A percentile compares a stretch with the other conserved stretches of the same genome.
phyloP scores from a whole-genome alignment of 495 filamentous ascomycete genomes.

The Sabuloglossum arenarium region DNA sequence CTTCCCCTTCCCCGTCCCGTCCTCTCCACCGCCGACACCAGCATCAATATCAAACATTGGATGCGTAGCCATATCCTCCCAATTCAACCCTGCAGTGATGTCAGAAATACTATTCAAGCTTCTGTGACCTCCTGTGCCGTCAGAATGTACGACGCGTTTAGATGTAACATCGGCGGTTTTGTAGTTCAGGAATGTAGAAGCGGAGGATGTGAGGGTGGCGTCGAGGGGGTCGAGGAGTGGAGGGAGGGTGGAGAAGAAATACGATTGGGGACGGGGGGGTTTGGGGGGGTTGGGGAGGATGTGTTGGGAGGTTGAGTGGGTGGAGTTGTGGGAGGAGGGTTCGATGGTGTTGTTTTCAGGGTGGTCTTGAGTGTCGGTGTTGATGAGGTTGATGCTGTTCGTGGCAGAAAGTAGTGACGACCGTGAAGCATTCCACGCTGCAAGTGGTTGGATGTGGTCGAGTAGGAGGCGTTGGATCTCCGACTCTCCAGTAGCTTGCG shows the following conservation, averaged over 20 bases:
- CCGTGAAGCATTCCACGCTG: not conserved
- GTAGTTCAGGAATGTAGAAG: not conserved
- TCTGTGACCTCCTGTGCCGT: not conserved
- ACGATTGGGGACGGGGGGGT: not conserved
- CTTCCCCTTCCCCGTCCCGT: not conserved
- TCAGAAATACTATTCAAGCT: not conserved
- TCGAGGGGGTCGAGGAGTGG: not conserved
- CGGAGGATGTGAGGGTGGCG: not conserved
- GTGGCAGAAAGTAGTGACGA: not conserved
- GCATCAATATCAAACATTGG: slow-evolving; percentile 7
- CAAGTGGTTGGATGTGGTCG: slow-evolving; percentile 1
- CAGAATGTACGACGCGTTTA: not conserved
- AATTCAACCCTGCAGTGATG: slow-evolving; percentile 2
- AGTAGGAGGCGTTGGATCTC: not conserved
- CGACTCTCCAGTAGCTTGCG: not conserved
- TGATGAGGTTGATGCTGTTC: not conserved
- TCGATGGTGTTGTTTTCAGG: not conserved
- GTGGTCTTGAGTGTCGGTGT: not conserved
- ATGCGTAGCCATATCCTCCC: slow-evolving; percentile 7
- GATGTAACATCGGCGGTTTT: not conserved
- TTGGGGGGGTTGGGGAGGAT: not conserved
- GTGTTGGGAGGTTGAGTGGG: not conserved
- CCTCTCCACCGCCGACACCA: not conserved
- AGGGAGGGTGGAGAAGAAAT: not conserved
- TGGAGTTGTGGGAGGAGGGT: not conserved